Base-by-base conservation (phyloP, 2,329 filamentous ascomycete genomes). In the Penicillium sp. region DNA sequence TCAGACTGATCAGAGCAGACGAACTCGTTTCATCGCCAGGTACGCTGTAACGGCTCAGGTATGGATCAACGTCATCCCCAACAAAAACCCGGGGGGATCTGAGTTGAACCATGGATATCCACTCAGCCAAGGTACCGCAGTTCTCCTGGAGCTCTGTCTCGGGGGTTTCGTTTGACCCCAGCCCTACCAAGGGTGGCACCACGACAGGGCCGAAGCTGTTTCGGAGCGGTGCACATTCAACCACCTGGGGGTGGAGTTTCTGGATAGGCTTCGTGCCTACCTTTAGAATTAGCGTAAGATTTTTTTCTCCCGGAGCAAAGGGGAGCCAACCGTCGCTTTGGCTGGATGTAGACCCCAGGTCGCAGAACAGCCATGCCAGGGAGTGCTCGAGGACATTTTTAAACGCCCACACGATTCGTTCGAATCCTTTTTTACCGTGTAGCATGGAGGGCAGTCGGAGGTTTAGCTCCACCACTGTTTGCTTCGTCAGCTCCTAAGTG, bases 381-480 rank as follows among this genome's bases (percentile, higher is more conserved):
- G 83, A 79, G 30, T 74, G 67, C 33, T 76, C 79, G 15, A 96
- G 72, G 15, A 87, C 87, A 48, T 88, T 87, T 54, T 84, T 83
- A 62, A 83, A 88, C 10, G 88, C 87, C 73, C 86, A 86, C 5
- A 83, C 63, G 10, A 95, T 70, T 31, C 87, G 75, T 47, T 90
- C 83, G 56, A 94, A 95, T 0, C 82, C 84, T 49, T 85, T 89
- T 62, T 88, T 93, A 3, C 89, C 89, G 38, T 82, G 83, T 6
- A 87, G 63, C 87, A 95, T 95, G 0, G 82, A 82, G 1, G 82
- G 77, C 4, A 76, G 72, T 13, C 83, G 78, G 18, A 98, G 75
- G 44, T 97, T 83, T 35, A 85, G 73, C 53, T 91, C 80, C 31
- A 97, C 78, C 18, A 83, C 86, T 93, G 39, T 21, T 33, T 18